phyloP scores from a whole-genome alignment of 192 early-diverging fungal species.

The Coemansia sp. region DNA sequence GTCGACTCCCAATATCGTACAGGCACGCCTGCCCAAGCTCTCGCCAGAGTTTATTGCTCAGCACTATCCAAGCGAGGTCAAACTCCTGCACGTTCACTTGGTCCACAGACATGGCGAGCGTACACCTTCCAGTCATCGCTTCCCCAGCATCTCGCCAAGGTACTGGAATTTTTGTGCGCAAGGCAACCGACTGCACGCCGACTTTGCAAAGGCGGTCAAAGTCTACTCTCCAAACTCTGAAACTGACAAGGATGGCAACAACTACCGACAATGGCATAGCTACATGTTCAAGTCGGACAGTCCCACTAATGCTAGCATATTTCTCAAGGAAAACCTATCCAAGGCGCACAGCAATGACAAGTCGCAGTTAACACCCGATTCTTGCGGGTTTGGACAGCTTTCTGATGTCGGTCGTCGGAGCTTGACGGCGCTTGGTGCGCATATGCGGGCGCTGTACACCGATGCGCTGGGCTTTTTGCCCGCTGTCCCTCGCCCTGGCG shows the following conservation, averaged over 20 bases:
- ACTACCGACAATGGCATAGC: slow-evolving; percentile 13
- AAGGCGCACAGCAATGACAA: slow-evolving; percentile 16
- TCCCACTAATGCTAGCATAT: slow-evolving; percentile 17
- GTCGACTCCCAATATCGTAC: slow-evolving; percentile 6
- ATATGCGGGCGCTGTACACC: slow-evolving; percentile 61
- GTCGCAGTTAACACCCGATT: slow-evolving; percentile 22
- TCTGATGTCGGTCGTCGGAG: slow-evolving; percentile 62
- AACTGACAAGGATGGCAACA: neutral
- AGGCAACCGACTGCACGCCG: slow-evolving; percentile 34
- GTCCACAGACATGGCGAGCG: slow-evolving; percentile 59
- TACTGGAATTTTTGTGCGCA: slow-evolving; percentile 51
- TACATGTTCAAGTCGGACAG: slow-evolving; percentile 30
- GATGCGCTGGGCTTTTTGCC: slow-evolving; percentile 56
- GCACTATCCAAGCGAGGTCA: slow-evolving; percentile 49
- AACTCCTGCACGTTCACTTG: slow-evolving; percentile 55
- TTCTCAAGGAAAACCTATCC: slow-evolving; percentile 19
- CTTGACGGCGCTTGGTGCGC: slow-evolving; percentile 54
- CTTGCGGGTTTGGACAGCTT: slow-evolving; percentile 60
- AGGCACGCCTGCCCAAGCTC: slow-evolving; percentile 45
- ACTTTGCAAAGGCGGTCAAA: slow-evolving; percentile 31
- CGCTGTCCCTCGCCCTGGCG: slow-evolving; percentile 4
- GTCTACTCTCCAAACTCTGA: neutral
- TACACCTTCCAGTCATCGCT: slow-evolving; percentile 31
- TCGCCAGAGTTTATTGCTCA: slow-evolving; percentile 46
- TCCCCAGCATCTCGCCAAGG: slow-evolving; percentile 26